These are phyloP conservation scores for Xylaria bambusicola DNA, from an alignment of 495 filamentous ascomycete genomes.

Conservation along the genomic window DNA sequence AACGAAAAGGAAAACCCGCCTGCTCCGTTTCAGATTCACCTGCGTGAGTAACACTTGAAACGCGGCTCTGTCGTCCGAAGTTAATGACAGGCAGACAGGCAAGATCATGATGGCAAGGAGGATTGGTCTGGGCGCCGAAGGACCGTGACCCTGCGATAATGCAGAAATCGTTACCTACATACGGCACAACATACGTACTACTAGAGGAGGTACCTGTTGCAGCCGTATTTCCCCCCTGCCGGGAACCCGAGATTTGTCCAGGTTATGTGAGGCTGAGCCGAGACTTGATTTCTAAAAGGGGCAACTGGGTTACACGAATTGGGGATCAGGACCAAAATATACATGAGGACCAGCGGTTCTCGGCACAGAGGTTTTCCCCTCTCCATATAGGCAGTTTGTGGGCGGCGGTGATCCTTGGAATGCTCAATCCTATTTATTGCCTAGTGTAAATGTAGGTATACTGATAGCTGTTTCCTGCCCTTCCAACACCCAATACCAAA, in stretches of 20 bases:
- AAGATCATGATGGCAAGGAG: background rate
- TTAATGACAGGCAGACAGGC: background rate
- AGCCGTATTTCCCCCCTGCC: background rate
- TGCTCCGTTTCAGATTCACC: conserved; percentile 10
- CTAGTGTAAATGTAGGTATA: background rate
- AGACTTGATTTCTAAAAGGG: background rate
- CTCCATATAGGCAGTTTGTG: too few relatives aligned
- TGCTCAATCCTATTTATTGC: background rate
- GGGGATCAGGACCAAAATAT: background rate
- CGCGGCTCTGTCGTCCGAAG: conserved; percentile 1
- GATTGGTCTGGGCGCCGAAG: background rate
- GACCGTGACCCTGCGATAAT: background rate
- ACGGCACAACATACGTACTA: background rate
- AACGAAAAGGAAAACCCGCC: background rate
- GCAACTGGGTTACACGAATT: background rate
- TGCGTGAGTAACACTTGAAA: conserved; percentile 5
- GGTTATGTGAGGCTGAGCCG: conserved; percentile 3
- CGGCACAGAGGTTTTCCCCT: too few relatives aligned
- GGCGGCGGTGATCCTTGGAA: background rate
- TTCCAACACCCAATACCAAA: background rate
- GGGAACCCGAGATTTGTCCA: conserved; percentile 1
- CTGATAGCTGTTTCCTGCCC: background rate
- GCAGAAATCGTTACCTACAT: background rate
- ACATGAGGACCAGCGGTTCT: background rate
- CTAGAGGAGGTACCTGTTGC: background rate